Evolutionary conservation across 2,329 filamentous ascomycete species (phyloP).

Genomic region (Cadophora sp.): DNA sequence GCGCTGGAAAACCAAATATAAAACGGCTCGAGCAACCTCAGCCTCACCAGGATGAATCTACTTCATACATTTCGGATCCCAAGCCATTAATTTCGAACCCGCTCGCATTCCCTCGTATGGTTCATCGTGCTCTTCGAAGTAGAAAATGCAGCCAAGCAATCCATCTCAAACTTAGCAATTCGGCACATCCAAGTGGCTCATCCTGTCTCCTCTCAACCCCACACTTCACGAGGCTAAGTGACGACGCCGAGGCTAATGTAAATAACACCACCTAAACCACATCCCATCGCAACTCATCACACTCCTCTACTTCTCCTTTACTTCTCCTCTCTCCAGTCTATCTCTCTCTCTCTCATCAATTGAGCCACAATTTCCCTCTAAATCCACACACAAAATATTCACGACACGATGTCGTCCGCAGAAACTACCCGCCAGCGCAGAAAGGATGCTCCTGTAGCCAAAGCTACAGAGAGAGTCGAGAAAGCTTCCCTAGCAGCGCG

Average conservation of each 20-base stretch:
- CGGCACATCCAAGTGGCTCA: constrained; percentile 15
- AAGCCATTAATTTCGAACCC: background rate
- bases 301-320: background rate
- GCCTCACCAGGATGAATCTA: background rate
- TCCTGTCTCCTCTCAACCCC: constrained; percentile 6
- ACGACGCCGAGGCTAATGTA: constrained; percentile 31
- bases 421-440: constrained; percentile 22
- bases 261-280: constrained; percentile 27
- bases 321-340: background rate
- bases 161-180: constrained; percentile 15
- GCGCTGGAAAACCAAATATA: background rate
- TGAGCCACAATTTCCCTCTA: background rate
- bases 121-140: background rate
- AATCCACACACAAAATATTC: background rate
- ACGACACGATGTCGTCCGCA: constrained; percentile 29
- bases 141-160: background rate
- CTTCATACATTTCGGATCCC: background rate
- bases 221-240: constrained; percentile 30
- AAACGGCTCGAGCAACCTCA: background rate
- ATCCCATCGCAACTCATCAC: background rate
- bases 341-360: background rate
- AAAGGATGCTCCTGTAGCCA: constrained; percentile 13
- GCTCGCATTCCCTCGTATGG: background rate
- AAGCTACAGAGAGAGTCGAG: constrained; percentile 20
- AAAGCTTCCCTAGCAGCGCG: constrained; percentile 21